A percentile compares a stretch with the other conserved stretches of the same genome.
Evolutionary conservation across 1,139 yeast species (phyloP).

Genomic region (Hemisphaericaspora xylofermentans): DNA sequence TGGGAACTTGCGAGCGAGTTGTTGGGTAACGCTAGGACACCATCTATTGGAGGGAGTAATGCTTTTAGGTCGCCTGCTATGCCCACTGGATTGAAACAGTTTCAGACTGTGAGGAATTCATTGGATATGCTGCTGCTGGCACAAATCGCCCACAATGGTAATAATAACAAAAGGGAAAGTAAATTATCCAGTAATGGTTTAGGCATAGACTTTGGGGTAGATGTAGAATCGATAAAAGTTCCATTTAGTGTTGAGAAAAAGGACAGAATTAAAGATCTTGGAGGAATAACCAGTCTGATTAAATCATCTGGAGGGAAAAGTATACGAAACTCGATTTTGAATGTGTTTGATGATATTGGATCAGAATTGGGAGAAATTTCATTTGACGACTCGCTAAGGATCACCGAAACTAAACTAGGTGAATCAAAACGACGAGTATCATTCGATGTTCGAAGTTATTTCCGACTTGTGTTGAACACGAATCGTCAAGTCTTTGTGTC

Average conservation of each 20-base stretch:
- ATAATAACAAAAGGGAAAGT: not conserved
- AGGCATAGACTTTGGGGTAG: conserved; percentile 41
- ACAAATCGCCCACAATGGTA: conserved; percentile 8
- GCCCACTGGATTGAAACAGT: conserved; percentile 19
- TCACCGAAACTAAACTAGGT: not conserved
- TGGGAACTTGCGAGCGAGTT: conserved; percentile 34
- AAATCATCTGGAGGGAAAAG: conserved; percentile 11
- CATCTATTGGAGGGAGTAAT: conserved; percentile 4
- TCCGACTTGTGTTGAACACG: conserved; percentile 2
- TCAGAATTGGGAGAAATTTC: conserved; percentile 2
- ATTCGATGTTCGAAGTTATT: conserved; percentile 10
- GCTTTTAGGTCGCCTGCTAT: conserved; percentile 5
- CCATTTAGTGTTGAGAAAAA: conserved; percentile 38
- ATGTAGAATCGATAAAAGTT: conserved; percentile 26
- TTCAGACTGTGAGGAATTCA: conserved; percentile 17
- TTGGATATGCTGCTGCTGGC: conserved; percentile 5
- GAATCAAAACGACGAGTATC: conserved; percentile 6
- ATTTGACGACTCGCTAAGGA: conserved; percentile 5
- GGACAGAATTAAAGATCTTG: conserved; percentile 29
- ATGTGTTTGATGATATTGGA: conserved; percentile 13
- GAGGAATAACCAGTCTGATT: conserved; percentile 8
- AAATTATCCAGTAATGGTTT: conserved; percentile 16
- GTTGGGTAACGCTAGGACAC: conserved; percentile 11
- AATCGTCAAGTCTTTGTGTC: conserved; percentile 4
- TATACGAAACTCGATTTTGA: conserved; percentile 15